Evolutionary conservation across 495 filamentous ascomycete genomes (phyloP), one percentile per base, ranked within the genome.

Genomic region (Podospora anserina): DNA sequence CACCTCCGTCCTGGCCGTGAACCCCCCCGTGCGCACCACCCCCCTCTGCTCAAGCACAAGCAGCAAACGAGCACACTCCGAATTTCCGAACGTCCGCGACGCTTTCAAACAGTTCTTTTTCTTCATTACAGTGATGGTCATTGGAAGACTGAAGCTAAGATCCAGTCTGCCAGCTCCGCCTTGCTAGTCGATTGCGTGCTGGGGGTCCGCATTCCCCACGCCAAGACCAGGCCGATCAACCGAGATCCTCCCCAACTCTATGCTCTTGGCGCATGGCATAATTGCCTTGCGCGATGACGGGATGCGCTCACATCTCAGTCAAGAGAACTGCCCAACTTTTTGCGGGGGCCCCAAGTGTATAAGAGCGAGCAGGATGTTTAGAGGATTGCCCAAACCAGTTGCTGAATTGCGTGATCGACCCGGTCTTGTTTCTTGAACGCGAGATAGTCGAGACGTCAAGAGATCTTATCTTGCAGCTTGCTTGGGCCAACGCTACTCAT

Each of bases 181-280:
- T 49, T 49, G 39, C 39, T 49, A 49, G 39, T 49, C 39, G 53
- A 68, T 68, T 68, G 59, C 59, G 61, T 54, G 59, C 63, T 67
- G 58, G 44, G 61, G 19, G n/a, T 61, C 55, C 66, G 39, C 66
- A 54, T 68, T 69, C 68, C 70, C 70, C 70, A 70, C 70, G 68
- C 68, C 70, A 72, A 72, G 70, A 32, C 15, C 19, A 26, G 30
- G 30, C 57, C 57, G 63, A 70, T 65, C 64, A 28, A 63, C 23
- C 61, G 60, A 61, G 61, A 54, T 39, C 39, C 30, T 30, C 32
- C 58, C 19, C 16, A 67, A 53, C 23, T 20, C 57, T 53, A 27
- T 32, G 44, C 27, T 18, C 11, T 55, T 62, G 20, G 23, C 15
- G 57, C 32, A 19, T 70, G 61, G 62, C 65, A 67, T 56, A 65